These are phyloP conservation scores for Oxytropis ochrocephala DNA, from an alignment of 306 rosid genomes.

Conservation along the genomic window DNA sequence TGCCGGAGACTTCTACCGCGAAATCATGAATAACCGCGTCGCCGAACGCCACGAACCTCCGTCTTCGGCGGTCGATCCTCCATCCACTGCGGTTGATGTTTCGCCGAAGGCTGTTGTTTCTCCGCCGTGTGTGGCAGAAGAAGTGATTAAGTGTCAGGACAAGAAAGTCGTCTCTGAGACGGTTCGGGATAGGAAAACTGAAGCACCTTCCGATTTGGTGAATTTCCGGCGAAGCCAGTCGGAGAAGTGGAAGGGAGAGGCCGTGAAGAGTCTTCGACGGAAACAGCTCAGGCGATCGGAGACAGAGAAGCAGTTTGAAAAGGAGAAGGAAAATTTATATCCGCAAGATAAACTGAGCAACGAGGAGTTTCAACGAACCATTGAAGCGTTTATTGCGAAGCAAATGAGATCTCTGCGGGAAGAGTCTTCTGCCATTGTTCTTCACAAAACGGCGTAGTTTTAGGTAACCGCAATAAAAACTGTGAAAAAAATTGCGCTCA, in stretches of 20 bases:
- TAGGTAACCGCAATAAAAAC: not conserved
- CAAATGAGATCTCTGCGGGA: slow-evolving; percentile 65
- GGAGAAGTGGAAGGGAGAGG: slow-evolving; percentile 34
- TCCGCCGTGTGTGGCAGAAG: not conserved
- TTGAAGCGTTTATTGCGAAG: slow-evolving; percentile 72
- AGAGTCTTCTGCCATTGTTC: slow-evolving; percentile 55
- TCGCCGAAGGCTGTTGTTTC: not conserved
- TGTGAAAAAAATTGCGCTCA: not conserved
- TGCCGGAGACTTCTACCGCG: slow-evolving; percentile 22
- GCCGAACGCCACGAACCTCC: not conserved
- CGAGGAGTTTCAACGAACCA: slow-evolving; percentile 71
- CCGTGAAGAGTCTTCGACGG: not conserved
- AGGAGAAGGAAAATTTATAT: not conserved
- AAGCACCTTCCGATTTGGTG: not conserved
- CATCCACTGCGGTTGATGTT: not conserved
- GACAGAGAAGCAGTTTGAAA: slow-evolving; percentile 37
- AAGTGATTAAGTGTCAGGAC: slow-evolving; percentile 41
- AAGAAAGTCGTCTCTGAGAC: slow-evolving; percentile 50
- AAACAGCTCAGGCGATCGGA: slow-evolving; percentile 50
- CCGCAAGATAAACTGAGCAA: slow-evolving; percentile 53
- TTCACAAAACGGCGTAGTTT: slow-evolving; percentile 21
- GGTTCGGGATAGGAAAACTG: not conserved
- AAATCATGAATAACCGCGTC: slow-evolving; percentile 12
- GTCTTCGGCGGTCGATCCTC: not conserved
- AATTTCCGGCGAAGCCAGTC: slow-evolving; percentile 44